Evolutionary conservation across 257 asterid species (phyloP).

Genomic region (Verbascum thapsus): DNA sequence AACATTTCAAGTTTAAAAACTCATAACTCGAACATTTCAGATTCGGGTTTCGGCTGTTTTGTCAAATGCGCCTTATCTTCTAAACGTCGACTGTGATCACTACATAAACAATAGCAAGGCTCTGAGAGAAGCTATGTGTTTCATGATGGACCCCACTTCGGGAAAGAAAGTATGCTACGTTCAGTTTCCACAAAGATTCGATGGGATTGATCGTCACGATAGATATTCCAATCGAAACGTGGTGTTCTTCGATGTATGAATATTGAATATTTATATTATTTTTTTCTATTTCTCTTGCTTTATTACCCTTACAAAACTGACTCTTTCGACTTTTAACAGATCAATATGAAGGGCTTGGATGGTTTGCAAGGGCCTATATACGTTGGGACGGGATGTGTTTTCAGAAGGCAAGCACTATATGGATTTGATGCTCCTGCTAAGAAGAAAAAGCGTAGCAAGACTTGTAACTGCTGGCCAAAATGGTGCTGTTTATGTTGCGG

Average conservation of each 20-base stretch:
- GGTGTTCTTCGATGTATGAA: slow-evolving; percentile 89
- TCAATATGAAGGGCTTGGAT: slow-evolving; percentile 95
- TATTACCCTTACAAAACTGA: slow-evolving; percentile 25
- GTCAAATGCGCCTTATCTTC: slow-evolving; percentile 86
- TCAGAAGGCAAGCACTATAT: slow-evolving; percentile 86
- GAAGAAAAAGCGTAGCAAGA: slow-evolving; percentile 78
- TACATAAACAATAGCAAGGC: slow-evolving; percentile 95
- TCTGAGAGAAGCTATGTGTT: slow-evolving; percentile 91
- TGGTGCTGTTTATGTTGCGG: slow-evolving; percentile 80
- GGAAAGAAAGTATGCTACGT: slow-evolving; percentile 92
- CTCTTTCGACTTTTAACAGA: slow-evolving; percentile 46
- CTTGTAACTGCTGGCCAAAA: slow-evolving; percentile 90
- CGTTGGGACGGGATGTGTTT: slow-evolving; percentile 93
- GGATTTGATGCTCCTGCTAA: slow-evolving; percentile 79
- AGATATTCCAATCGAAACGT: slow-evolving; percentile 89
- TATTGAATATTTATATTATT: too few relatives aligned
- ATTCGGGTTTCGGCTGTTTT: slow-evolving; percentile 91
- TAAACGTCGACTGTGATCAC: slow-evolving; percentile 93
- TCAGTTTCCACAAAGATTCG: slow-evolving; percentile 94
- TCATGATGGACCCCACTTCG: slow-evolving; percentile 93
- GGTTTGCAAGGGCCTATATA: slow-evolving; percentile 97
- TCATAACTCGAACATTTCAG: slow-evolving; percentile 36
- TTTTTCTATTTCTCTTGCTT: slow-evolving; percentile 16
- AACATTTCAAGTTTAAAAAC: slow-evolving; percentile 11
- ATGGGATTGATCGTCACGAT: slow-evolving; percentile 85